Base-by-base conservation (phyloP, 805 yeast species). In the Tetrapisispora iriomotensis region DNA sequence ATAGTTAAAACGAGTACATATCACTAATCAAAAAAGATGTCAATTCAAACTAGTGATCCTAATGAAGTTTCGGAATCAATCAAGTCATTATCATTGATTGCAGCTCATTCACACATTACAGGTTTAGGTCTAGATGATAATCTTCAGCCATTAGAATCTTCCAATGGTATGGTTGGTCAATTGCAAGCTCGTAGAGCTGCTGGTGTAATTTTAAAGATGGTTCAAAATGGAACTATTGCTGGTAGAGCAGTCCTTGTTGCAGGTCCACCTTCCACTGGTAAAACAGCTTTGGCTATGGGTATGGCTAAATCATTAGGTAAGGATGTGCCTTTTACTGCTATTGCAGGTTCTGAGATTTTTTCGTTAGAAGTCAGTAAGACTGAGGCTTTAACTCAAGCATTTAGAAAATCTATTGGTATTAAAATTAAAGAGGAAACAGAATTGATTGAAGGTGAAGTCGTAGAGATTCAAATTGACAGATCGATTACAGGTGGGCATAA, bases 181-280 rank as follows among this genome's bases (percentile, higher is more conserved):
- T 59, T 77, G 39, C 83, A 84, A 58, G 98, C 98, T 3, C 77
- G 99, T 64, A 80, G 79, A 57, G 97, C 99, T 5, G 95, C 96
- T 15, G 99, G 96, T 42, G 80, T 92, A 30, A 80, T 92, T 38
- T 73, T 90, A 50, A 88, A 84, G 65, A 81, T 92, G 86, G 86
- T 92, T 44, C 87, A 85, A 58, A 87, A 83, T 25, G 95, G 96
- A 37, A 78, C 84, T 48, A 90, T 92, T 63, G 96, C 97, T 18
- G 99, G 99, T 21, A 76, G 96, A 49, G 96, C 97, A 1, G 92
- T 88, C 17, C 66, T 92, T 46, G 72, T 92, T 44, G 97, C 98
- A 0, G 99, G 99, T 29, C 97, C 97, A 9, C 98, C 98, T 22
- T 85, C 95, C 12, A 92, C 98, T 0, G 99, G 99, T 63, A 92